Percentiles rank a stretch among this genome's conserved stretches.
phyloP scores from a whole-genome alignment of 2,329 filamentous ascomycete genomes.

The Aspergillus candidus region DNA sequence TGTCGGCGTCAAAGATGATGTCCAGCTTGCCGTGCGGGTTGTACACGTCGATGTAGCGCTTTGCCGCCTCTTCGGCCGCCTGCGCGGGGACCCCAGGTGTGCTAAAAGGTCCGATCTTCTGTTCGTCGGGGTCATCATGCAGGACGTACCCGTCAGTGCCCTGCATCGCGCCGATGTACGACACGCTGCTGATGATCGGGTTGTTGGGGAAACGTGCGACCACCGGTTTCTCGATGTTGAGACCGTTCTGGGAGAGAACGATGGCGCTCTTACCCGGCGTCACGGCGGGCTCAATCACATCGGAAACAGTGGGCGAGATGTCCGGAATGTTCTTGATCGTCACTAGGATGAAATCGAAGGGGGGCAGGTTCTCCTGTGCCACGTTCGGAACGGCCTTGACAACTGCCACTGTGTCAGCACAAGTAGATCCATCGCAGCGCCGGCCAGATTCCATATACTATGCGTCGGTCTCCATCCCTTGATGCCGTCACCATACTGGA shows the following conservation, averaged over 20 bases:
- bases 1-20: constrained; percentile 32
- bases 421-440: too few species aligned
- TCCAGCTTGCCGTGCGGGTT: constrained; percentile 41
- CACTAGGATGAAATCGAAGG: constrained; percentile 52
- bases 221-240: constrained; percentile 56
- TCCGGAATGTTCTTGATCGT: constrained; percentile 57
- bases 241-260: constrained; percentile 55
- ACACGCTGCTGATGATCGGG: constrained; percentile 48
- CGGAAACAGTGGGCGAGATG: constrained; percentile 42
- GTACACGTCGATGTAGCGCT: constrained; percentile 45
- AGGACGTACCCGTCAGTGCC: constrained; percentile 42
- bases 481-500: constrained; percentile 44
- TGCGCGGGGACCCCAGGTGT: constrained; percentile 9
- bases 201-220: constrained; percentile 47
- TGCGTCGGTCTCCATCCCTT: constrained; percentile 42
- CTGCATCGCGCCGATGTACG: constrained; percentile 48
- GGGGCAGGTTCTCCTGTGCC: constrained; percentile 2
- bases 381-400: constrained; percentile 46
- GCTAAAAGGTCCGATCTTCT: constrained; percentile 47
- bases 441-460: too few species aligned
- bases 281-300: constrained; percentile 49
- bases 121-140: constrained; percentile 48
- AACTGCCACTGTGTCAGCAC: constrained; percentile 37
- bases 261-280: constrained; percentile 48
- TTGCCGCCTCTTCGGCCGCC: constrained; percentile 26